Percentiles rank a stretch among this genome's conserved stretches.
Conservation (phyloP, 306 rosid species). For the Trifolium fragiferum region DNA sequence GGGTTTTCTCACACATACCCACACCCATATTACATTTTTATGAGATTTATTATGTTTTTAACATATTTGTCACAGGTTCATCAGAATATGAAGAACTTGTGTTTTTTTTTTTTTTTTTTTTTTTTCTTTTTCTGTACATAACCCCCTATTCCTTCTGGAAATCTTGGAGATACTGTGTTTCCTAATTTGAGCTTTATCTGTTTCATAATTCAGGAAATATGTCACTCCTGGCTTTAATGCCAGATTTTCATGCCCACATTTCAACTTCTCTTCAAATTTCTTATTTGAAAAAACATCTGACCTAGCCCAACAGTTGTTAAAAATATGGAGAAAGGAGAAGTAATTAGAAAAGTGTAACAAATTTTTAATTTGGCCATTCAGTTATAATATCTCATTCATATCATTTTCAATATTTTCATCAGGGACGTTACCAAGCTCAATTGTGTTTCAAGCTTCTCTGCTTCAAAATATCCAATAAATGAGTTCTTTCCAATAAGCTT, state of each 20-base stretch:
- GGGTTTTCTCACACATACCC: not conserved
- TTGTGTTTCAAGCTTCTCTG: conserved; percentile 64
- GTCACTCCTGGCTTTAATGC: conserved; percentile 13
- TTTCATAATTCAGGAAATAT: conserved; percentile 17
- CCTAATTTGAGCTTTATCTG: conserved; percentile 11
- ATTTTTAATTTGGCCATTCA: conserved; percentile 14
- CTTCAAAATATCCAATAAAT: conserved; percentile 55
- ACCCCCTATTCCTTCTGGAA: conserved; percentile 1
- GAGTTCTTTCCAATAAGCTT: conserved; percentile 72
- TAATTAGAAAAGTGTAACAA: conserved; percentile 14
- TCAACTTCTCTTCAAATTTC: conserved; percentile 24
- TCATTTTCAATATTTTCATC: conserved; percentile 40
- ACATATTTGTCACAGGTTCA: conserved; percentile 5
- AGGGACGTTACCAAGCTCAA: conserved; percentile 77
- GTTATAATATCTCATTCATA: conserved; percentile 40
- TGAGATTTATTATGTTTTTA: conserved; percentile 4
- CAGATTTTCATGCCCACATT: conserved; percentile 20
- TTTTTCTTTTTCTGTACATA: not conserved
- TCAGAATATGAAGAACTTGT: not conserved
- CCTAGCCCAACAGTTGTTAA: conserved; percentile 21
- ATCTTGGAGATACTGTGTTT: conserved; percentile 21
- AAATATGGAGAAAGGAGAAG: conserved; percentile 18
- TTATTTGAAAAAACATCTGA: not conserved
- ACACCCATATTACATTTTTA: conserved; percentile 11
- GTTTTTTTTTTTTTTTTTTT: not conserved